Base-by-base conservation (phyloP, 495 filamentous ascomycete species). In the Aspergillus ostianus region DNA sequence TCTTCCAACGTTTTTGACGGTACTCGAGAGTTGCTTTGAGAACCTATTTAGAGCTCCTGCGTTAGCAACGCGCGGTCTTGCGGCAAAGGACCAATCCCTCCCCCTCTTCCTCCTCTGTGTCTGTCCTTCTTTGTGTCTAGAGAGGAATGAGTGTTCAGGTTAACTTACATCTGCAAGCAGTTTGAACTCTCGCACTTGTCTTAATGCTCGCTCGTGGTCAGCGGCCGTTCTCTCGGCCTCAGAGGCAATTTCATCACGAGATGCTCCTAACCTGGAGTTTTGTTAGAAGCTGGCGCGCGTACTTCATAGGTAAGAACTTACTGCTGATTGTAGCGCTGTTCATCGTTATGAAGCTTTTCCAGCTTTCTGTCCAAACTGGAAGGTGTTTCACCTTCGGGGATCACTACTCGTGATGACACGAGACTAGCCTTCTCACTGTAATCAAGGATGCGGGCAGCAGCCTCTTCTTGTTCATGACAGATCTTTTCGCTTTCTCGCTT, bases 1-100 rank as follows among this genome's bases (percentile, higher is more conserved):
- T 80, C 56, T 82, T 76, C 89, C 91, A 98, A 60, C 91, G 87
- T 26, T 84, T 77, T 46, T 87, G 82, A 4, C 94, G 90, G 53
- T 90, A 75, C 30, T 79, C 74, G 30, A 96, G 81, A 0, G 91
- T 83, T 17, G 78, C 64, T 70, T 87, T 88, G 29, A 97, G 77
- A 0, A 74, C 67, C 77, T 84, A 23, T 23, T 36, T 20, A 47
- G 13, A 47, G 23, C 36, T 41, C 10, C 3, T 15, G 9, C 13
- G 36, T 41, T 41, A 41, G 12, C 36, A 13, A 15, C 29, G 10
- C 29, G 10, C 6, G 29, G 29, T 10, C 36, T 15, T 13, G 36
- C 3, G 36, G 36, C 15, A 21, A 49, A 49, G 13, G 23, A 21
- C 1, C 18, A 20, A 20, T 30, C 29, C 4, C 29, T 4, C 30